phyloP scores from a whole-genome alignment of 78 protist genomes.

The Creolimax fragrantissima region DNA sequence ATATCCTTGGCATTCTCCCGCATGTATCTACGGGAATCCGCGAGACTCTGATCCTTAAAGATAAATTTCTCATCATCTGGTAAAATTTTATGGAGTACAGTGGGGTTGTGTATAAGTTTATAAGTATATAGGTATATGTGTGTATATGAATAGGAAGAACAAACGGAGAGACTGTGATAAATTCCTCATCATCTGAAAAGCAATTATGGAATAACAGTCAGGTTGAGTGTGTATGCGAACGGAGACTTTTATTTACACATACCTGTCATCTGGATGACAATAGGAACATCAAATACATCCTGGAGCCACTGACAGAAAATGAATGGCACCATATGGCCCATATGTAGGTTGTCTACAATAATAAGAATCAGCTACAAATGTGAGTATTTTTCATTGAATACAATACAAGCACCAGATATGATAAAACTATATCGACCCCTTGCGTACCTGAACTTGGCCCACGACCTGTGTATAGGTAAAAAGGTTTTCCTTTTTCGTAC shows the following conservation, averaged over 20 bases:
- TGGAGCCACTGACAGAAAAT: constrained; percentile 90
- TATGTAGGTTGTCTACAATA: constrained; percentile 79
- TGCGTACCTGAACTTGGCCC: constrained; percentile 87
- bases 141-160: background rate
- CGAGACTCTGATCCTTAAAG: constrained; percentile 73
- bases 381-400: no score
- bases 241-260: no score
- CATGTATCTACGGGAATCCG: constrained; percentile 48
- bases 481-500: constrained; percentile 77
- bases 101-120: background rate
- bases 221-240: no score
- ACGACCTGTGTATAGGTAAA: constrained; percentile 98
- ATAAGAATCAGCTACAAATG: no score
- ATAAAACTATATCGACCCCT: no score
- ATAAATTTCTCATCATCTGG: constrained; percentile 96
- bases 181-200: no score
- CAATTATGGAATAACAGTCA: no score
- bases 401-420: no score
- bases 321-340: constrained; percentile 97
- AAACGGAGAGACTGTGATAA: no score
- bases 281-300: constrained; percentile 90
- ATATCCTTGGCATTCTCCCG: constrained; percentile 92
- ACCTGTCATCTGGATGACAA: constrained; percentile 95
- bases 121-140: background rate
- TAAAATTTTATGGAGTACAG: background rate